A percentile compares a stretch with the other conserved stretches of the same genome.
phyloP scores from a whole-genome alignment of 768 basidiomycete genomes.

The Lactifluus rugatus region DNA sequence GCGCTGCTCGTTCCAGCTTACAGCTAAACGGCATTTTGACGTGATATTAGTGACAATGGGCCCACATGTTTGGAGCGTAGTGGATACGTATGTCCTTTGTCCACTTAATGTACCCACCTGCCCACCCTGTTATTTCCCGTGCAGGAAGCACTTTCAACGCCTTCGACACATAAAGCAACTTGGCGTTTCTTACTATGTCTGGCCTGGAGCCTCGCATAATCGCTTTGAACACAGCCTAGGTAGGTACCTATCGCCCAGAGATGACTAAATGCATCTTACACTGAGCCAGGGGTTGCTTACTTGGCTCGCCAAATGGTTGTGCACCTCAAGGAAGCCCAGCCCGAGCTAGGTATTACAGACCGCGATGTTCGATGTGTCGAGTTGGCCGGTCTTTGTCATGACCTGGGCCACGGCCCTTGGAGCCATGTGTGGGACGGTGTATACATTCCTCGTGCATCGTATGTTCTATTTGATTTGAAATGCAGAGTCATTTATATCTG shows the following conservation, averaged over 20 bases:
- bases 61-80: constrained; percentile 37
- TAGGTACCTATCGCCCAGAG: constrained; percentile 21
- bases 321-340: constrained; percentile 49
- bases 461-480: constrained; percentile 21
- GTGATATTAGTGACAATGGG: constrained; percentile 7
- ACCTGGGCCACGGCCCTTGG: constrained; percentile 81
- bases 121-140: neutral
- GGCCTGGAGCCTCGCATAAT: constrained; percentile 70
- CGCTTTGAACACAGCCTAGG: constrained; percentile 82
- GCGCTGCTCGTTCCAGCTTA: neutral
- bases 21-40: neutral
- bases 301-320: constrained; percentile 56
- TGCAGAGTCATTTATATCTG: neutral
- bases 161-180: constrained; percentile 72
- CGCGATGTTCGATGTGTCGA: constrained; percentile 71
- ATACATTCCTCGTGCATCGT: constrained; percentile 65
- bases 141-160: constrained; percentile 66
- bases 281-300: constrained; percentile 61
- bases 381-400: constrained; percentile 74
- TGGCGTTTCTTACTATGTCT: constrained; percentile 66
- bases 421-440: constrained; percentile 72
- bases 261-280: neutral
- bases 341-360: constrained; percentile 52
- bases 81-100: constrained; percentile 53
- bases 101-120: neutral